Percentiles rank a stretch among this genome's conserved stretches.
Conservation (phyloP, 179 eudicot species). For the Beta lomatogona region DNA sequence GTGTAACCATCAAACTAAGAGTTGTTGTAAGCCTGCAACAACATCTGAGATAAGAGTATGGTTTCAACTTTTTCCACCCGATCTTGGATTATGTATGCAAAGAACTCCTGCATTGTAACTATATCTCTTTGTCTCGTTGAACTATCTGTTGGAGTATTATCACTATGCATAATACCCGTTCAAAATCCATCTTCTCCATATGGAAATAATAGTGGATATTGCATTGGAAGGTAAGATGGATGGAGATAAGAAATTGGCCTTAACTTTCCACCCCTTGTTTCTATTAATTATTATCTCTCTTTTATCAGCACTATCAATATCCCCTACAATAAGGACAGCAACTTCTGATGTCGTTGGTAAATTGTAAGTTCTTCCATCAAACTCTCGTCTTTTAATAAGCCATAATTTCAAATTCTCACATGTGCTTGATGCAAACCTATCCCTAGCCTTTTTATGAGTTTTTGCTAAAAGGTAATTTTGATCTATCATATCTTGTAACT, state of each 20-base stretch:
- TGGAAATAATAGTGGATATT: too few species aligned
- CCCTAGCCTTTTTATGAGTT: constrained; percentile 4
- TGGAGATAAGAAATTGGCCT: too few species aligned
- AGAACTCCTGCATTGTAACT: background rate
- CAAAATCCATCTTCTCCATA: too few species aligned
- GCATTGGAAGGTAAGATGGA: too few species aligned
- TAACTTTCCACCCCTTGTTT: too few species aligned
- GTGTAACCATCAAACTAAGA: too few species aligned
- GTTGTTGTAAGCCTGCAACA: background rate
- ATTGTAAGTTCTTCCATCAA: constrained; percentile 1
- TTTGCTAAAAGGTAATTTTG: background rate
- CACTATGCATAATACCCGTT: too few species aligned
- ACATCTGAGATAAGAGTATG: too few species aligned
- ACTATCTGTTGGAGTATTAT: too few species aligned
- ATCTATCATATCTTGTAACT: too few species aligned
- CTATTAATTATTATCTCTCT: too few species aligned
- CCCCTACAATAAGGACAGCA: background rate
- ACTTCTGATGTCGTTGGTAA: constrained; percentile 9
- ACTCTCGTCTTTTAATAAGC: background rate
- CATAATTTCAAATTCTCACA: background rate
- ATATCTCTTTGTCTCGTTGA: background rate
- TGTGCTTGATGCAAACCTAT: background rate
- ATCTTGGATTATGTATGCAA: background rate
- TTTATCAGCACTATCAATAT: background rate
- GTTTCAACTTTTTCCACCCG: too few species aligned